Evolutionary conservation across 495 filamentous ascomycete genomes (phyloP), one percentile per base, ranked within the genome.

Genomic region (Talaromyces trachyspermus): DNA sequence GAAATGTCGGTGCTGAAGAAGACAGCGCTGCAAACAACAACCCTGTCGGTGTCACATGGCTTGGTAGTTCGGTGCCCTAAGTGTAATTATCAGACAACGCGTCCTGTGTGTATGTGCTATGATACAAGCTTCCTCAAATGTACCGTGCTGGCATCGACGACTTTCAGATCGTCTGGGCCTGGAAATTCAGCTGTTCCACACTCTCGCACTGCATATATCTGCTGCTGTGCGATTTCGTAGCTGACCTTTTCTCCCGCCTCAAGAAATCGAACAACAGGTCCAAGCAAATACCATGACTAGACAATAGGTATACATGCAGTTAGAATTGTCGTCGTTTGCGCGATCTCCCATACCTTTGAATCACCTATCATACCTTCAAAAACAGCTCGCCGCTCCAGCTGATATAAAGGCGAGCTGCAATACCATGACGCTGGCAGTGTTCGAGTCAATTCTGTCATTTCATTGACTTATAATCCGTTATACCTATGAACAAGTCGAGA

Each of bases 201-300:
- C 10, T 39, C 58, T 32, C 74, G 70, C 42, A 67, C 59, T n/a
- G 66, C 72, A 33, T 64, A 58, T 23, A 81, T 56, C 1, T 59
- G 55, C 22, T 73, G 61, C 57, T 79, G 77, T 1, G 77, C 76
- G 33, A 80, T 64, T 43, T 81, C 77, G 55, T 80, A 81, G 11
- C 57, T 49, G 8, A 78, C 66, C 35, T 64, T 62, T 44, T 75
- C 70, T 4, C 64, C 63, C 17, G 63, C 54, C 7, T 58, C 55
- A 35, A 67, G 61, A 55, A 81, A 81, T 47, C 70, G 58, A 14
- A 75, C 79, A 14, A 80, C 63, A 0, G 78, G 77, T n/a, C 77
- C 78, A n/a, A 81, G 67, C 24, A 80, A 63, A 58, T 81, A 78
- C 78, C 78, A 81, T 23, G 77, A 70, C 76, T 80, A n/a, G n/a